Base-by-base conservation (phyloP, 1,284 basidiomycete species). In the Psilocybe mexicana region DNA sequence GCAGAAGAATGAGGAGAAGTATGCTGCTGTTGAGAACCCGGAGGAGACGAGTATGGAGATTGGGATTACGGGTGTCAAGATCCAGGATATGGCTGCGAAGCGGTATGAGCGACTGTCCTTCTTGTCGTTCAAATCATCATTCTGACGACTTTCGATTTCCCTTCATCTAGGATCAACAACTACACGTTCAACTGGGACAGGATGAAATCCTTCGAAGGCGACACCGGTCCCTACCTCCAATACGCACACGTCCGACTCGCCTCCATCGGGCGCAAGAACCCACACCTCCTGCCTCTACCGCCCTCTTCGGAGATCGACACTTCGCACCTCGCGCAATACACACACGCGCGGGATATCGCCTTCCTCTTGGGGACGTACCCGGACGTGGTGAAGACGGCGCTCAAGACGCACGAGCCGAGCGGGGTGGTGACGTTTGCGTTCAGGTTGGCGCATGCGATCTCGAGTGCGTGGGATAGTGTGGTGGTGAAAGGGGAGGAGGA, bases 81-180 rank as follows among this genome's bases (percentile, higher is more conserved):
- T 99, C 66, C 97, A 99, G 75, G 96, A 99, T 73, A 95, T 98
- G 94, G 82, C 88, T 43, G 94, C 92, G 26, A 98, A 96, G 75
- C 81, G 93, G 93, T 93, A 66, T 48, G 80, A 70, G 47, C 30
- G 18, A 18, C 18, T 18, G 18, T 18, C 18, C 50, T 40, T 3
- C 28, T 24, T 38, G 30, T 50, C 49, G 35, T 38, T 51, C 24
- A 33, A 40, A 25, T 23, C 56, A 61, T 26, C 10, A 6, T 30
- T 48, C 28, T 23, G 35, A 53, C 45, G 26, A 45, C 46, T 46
- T 24, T 57, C 54, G 52, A 55, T 43, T 0, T 18, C 49, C 10
- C 40, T 44, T 10, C 35, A 10, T 47, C 23, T 64, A 95, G 96
- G 62, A 92, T 97, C 74, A 97, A 97, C 78, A 96, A 97, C 79